A percentile compares a stretch with the other conserved stretches of the same genome.
Conservation (phyloP, 2,329 filamentous ascomycete species). For the Fusarium robinianum region DNA sequence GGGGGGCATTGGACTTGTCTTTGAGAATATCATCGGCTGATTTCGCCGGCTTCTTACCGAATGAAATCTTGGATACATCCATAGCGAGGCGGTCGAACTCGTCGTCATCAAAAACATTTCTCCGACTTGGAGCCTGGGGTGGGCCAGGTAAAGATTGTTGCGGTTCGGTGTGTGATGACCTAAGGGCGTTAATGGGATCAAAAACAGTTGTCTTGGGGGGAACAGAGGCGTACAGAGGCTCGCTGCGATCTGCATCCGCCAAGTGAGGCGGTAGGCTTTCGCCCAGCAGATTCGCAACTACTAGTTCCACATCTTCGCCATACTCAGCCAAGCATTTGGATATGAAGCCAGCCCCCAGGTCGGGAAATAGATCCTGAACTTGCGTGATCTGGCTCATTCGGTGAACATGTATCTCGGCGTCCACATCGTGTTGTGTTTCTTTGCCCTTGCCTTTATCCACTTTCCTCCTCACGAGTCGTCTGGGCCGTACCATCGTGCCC, state of each 20-base stretch:
- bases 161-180: conserved; percentile 36
- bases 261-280: conserved; percentile 74
- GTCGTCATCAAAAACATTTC: conserved; percentile 80
- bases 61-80: conserved; percentile 70
- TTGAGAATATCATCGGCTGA: conserved; percentile 75
- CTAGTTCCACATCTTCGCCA: conserved; percentile 73
- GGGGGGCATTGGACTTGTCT: conserved; percentile 66
- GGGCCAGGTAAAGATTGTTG: conserved; percentile 54
- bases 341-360: conserved; percentile 82
- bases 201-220: background rate
- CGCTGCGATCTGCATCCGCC: conserved; percentile 63
- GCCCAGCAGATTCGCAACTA: conserved; percentile 81
- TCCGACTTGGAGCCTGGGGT: conserved; percentile 59
- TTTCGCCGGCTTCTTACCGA: conserved; percentile 70
- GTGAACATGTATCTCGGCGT: conserved; percentile 70
- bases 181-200: conserved; percentile 30
- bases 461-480: conserved; percentile 57
- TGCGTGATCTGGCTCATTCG: conserved; percentile 83
- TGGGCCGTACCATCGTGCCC: conserved; percentile 56
- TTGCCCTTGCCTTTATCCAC: conserved; percentile 68
- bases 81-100: conserved; percentile 74
- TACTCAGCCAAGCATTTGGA: conserved; percentile 80
- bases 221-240: conserved; percentile 59
- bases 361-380: conserved; percentile 91
- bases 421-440: conserved; percentile 44